Evolutionary conservation across 495 filamentous ascomycete genomes (phyloP).

Genomic region (Penicillium tannophilum): DNA sequence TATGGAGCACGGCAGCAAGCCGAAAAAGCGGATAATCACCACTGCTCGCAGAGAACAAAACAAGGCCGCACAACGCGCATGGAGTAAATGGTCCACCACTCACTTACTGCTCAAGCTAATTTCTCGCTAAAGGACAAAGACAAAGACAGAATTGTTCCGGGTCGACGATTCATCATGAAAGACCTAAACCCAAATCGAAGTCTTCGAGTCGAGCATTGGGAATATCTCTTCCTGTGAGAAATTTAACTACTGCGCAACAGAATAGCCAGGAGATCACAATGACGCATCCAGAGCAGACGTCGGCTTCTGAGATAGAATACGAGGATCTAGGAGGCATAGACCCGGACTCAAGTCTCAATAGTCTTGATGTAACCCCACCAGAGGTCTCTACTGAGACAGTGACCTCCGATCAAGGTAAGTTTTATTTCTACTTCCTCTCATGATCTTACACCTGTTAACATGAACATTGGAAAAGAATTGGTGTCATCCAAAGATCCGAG

Average conservation of each 20-base stretch:
- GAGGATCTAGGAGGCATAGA: background rate
- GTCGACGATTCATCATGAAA: background rate
- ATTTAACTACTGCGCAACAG: background rate
- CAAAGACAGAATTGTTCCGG: background rate
- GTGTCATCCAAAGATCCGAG: background rate
- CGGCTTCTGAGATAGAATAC: background rate
- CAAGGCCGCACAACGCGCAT: constrained; percentile 40
- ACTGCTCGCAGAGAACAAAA: constrained; percentile 46
- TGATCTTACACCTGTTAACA: background rate
- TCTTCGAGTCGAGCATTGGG: background rate
- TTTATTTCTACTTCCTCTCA: background rate
- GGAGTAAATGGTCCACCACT: constrained; percentile 29
- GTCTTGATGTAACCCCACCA: background rate
- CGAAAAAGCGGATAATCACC: constrained; percentile 39
- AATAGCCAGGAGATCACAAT: background rate
- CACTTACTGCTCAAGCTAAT: background rate
- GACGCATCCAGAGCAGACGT: background rate
- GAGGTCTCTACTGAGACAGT: background rate
- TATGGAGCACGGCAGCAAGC: background rate
- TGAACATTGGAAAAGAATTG: background rate
- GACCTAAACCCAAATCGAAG: too few species aligned
- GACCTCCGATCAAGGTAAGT: background rate
- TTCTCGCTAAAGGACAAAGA: constrained; percentile 9
- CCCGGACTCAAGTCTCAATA: background rate
- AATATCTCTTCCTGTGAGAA: background rate